Evolutionary conservation across 129 eudicot species (phyloP).

Genomic region (Calendula officinalis): DNA sequence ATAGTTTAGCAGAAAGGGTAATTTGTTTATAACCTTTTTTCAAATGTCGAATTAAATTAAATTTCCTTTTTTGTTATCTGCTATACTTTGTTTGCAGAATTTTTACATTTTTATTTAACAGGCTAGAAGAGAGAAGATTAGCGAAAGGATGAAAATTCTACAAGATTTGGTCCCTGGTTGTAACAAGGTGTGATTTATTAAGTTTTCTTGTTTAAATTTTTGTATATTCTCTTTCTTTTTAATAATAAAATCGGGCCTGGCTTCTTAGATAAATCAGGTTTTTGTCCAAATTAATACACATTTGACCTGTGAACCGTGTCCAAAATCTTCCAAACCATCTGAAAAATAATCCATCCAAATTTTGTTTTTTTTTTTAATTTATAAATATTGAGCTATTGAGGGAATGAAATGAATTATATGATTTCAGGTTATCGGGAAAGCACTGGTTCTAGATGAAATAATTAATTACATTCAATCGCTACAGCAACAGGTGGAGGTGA

Average conservation of each 20-base stretch:
- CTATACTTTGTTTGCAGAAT: background rate
- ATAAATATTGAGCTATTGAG: background rate
- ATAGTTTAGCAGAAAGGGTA: constrained; percentile 97
- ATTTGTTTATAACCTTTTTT: constrained; percentile 8
- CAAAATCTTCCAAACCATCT: constrained; percentile 12
- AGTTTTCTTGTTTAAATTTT: background rate
- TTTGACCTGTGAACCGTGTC: constrained; percentile 25
- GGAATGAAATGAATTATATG: constrained; percentile 7
- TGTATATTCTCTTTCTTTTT: background rate
- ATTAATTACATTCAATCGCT: constrained; percentile 92
- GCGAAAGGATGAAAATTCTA: constrained; percentile 97
- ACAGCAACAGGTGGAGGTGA: constrained; percentile 96
- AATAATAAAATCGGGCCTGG: background rate
- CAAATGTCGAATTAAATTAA: background rate
- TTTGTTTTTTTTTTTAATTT: no score
- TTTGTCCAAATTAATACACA: background rate
- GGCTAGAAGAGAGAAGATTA: constrained; percentile 99
- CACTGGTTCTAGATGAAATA: constrained; percentile 95
- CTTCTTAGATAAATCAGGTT: constrained; percentile 2
- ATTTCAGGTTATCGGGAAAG: constrained; percentile 89
- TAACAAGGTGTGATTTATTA: constrained; percentile 53
- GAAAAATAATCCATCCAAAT: no score
- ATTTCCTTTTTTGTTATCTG: background rate
- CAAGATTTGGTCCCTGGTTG: constrained; percentile 98
- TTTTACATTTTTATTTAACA: constrained; percentile 29